Percentiles rank a stretch among this genome's conserved stretches.
Conservation (phyloP, 169 alveolate genomes). For the Plasmodium blacklocki region DNA sequence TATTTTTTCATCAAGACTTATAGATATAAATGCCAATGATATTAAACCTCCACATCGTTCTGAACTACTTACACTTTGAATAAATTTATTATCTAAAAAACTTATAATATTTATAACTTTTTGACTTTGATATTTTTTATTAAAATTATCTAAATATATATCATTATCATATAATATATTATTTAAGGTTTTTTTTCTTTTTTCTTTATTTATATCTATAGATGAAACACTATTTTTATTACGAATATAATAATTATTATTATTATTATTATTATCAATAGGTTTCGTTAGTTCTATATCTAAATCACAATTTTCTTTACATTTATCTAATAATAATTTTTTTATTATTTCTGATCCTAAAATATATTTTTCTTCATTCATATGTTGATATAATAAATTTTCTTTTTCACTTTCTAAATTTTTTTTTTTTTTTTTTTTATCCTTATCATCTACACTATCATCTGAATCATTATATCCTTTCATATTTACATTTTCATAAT, state of each 20-base stretch:
- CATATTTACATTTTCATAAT: neutral
- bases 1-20: conserved; percentile 50
- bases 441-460: conserved; percentile 1
- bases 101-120: conserved; percentile 39
- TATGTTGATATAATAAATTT: conserved; percentile 1
- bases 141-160: conserved; percentile 13
- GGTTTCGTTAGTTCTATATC: conserved; percentile 26
- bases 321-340: conserved; percentile 59
- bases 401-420: conserved; percentile 9
- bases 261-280: neutral
- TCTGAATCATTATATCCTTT: neutral
- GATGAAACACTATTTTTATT: neutral
- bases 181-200: conserved; percentile 36
- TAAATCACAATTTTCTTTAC: conserved; percentile 50
- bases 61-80: conserved; percentile 33
- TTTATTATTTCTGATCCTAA: conserved; percentile 65
- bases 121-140: conserved; percentile 55
- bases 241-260: neutral
- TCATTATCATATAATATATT: conserved; percentile 39
- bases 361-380: conserved; percentile 37
- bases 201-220: conserved; percentile 1
- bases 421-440: conserved; percentile 10
- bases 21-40: conserved; percentile 64
- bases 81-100: conserved; percentile 38
- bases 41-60: conserved; percentile 73